A percentile compares a stretch with the other conserved stretches of the same genome.
These are phyloP conservation scores for Phytophthora citrophthora DNA, from an alignment of 352 stramenopile species.

Conservation along the genomic window DNA sequence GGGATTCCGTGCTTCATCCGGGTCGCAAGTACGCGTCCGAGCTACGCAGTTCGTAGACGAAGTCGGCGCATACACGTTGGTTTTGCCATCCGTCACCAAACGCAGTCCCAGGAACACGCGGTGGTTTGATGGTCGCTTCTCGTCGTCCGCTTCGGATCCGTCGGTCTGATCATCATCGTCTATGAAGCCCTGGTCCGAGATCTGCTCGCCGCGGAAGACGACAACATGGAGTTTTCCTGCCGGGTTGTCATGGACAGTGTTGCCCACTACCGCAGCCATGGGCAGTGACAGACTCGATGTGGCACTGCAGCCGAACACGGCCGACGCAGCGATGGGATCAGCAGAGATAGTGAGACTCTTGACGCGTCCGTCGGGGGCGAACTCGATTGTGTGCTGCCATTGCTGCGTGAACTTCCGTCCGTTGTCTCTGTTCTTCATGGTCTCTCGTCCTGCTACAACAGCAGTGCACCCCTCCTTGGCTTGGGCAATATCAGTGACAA, in stretches of 20 bases:
- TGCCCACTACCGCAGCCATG: slow-evolving; percentile 84
- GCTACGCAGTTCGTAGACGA: slow-evolving; percentile 79
- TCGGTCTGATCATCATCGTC: slow-evolving; percentile 63
- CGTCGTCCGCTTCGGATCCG: slow-evolving; percentile 45
- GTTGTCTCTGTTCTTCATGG: slow-evolving; percentile 91
- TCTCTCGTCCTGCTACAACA: slow-evolving; percentile 84
- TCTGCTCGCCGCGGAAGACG: slow-evolving; percentile 86
- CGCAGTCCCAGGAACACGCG: slow-evolving; percentile 76
- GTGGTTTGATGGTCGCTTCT: slow-evolving; percentile 37
- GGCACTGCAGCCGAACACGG: slow-evolving; percentile 88
- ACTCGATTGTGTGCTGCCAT: slow-evolving; percentile 91
- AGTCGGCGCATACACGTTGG: slow-evolving; percentile 85
- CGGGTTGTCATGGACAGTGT: slow-evolving; percentile 80
- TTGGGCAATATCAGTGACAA: slow-evolving; percentile 89
- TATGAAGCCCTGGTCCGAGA: slow-evolving; percentile 62
- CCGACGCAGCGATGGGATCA: slow-evolving; percentile 84
- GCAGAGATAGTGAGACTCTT: slow-evolving; percentile 88
- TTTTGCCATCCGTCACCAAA: slow-evolving; percentile 85
- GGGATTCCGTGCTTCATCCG: slow-evolving; percentile 57
- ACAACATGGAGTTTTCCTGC: slow-evolving; percentile 75
- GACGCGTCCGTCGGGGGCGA: slow-evolving; percentile 83
- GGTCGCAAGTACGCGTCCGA: slow-evolving; percentile 65
- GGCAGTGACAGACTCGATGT: slow-evolving; percentile 86
- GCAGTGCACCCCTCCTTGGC: slow-evolving; percentile 84
- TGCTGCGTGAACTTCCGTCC: slow-evolving; percentile 90